Evolutionary conservation across 1,284 basidiomycete genomes (phyloP).

Genomic region (Ustilago vetiveriae): DNA sequence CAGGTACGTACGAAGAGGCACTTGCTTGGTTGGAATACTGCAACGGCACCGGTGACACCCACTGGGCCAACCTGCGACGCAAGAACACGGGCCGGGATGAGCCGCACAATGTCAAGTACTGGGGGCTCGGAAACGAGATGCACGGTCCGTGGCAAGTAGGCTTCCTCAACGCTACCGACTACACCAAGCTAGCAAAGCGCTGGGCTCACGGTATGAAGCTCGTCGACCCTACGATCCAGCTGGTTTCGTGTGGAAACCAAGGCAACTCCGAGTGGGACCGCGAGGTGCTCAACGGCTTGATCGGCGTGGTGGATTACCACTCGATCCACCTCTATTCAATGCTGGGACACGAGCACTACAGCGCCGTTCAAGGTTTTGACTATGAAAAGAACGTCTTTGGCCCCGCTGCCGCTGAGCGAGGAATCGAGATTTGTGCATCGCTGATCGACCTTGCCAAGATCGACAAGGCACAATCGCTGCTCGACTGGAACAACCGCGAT

Average conservation of each 20-base stretch:
- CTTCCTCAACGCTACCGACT: conserved; percentile 73
- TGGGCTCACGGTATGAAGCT: conserved; percentile 76
- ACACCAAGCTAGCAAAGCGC: conserved; percentile 73
- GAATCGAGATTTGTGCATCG: conserved; percentile 68
- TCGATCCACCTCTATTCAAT: conserved; percentile 67
- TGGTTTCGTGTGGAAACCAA: conserved; percentile 74
- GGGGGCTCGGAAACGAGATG: conserved; percentile 70
- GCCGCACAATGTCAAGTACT: conserved; percentile 72
- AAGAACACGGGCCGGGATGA: conserved; percentile 73
- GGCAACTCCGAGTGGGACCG: conserved; percentile 69
- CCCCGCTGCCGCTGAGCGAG: conserved; percentile 68
- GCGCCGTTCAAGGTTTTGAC: conserved; percentile 67
- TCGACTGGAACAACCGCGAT: conserved; percentile 42
- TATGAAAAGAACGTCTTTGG: conserved; percentile 70
- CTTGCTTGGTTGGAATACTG: conserved; percentile 77
- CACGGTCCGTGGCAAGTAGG: conserved; percentile 78
- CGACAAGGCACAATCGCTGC: conserved; percentile 28
- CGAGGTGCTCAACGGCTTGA: conserved; percentile 66
- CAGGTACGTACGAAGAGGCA: conserved; percentile 74
- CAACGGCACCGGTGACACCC: conserved; percentile 71
- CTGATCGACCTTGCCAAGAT: conserved; percentile 68
- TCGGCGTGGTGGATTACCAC: conserved; percentile 67
- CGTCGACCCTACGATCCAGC: conserved; percentile 73
- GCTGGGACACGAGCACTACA: conserved; percentile 52
- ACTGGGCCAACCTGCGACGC: conserved; percentile 74